Percentiles rank a stretch among this genome's conserved stretches.
Conservation (phyloP, 306 rosid species). For the Acmispon strigosus region DNA sequence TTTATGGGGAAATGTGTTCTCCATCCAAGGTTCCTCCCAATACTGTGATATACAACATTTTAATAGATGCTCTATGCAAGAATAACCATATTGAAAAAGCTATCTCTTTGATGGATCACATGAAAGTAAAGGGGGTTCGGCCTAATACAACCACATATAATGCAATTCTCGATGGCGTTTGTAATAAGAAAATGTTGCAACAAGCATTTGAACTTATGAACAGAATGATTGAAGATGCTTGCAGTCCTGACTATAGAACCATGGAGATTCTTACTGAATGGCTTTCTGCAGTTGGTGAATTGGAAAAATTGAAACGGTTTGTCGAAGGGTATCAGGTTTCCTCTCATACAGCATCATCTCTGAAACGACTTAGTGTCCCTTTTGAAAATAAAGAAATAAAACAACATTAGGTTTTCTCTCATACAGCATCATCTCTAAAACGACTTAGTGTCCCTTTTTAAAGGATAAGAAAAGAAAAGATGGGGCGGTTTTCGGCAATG, state of each 20-base stretch:
- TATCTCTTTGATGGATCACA: constrained; percentile 51
- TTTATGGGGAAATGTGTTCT: constrained; percentile 49
- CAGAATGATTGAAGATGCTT: constrained; percentile 56
- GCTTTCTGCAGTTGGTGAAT: constrained; percentile 54
- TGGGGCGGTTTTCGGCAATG: too few relatives aligned
- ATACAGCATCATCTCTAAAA: neutral
- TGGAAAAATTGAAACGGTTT: constrained; percentile 39
- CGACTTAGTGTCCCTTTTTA: too few relatives aligned
- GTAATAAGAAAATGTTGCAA: constrained; percentile 36
- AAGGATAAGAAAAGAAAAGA: too few relatives aligned
- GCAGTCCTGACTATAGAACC: constrained; percentile 60
- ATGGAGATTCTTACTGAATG: constrained; percentile 75
- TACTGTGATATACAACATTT: constrained; percentile 53
- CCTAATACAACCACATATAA: constrained; percentile 56
- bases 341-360: neutral
- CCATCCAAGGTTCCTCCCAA: constrained; percentile 52
- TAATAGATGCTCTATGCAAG: constrained; percentile 66
- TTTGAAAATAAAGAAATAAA: too few relatives aligned
- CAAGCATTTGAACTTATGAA: constrained; percentile 61
- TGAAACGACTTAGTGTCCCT: too few relatives aligned
- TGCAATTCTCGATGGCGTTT: constrained; percentile 53
- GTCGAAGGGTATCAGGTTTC: constrained; percentile 34
- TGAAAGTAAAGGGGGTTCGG: constrained; percentile 50
- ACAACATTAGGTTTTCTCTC: constrained; percentile 5
- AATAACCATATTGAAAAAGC: constrained; percentile 36